Evolutionary conservation across 2,329 filamentous ascomycete species (phyloP).

Genomic region (Sclerotinia sclerotiorum): DNA sequence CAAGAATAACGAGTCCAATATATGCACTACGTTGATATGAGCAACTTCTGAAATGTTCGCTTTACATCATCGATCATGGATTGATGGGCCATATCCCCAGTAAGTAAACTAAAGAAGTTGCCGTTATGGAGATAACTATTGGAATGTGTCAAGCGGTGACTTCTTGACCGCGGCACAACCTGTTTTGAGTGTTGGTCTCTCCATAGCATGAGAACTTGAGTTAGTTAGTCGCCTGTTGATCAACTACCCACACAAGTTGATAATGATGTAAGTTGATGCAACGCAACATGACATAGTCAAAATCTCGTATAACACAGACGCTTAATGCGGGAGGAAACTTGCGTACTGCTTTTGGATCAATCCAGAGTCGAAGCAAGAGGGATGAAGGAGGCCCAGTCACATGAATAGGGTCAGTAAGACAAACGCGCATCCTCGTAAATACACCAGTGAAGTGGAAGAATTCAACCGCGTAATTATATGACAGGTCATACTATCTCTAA

Average conservation of each 20-base stretch:
- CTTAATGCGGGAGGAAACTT: not conserved
- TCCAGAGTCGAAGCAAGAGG: not conserved
- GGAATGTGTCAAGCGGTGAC: not conserved
- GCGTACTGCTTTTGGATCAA: not conserved
- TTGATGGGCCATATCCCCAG: not conserved
- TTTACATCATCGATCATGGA: not conserved
- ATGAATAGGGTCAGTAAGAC: not conserved
- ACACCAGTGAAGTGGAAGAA: not conserved
- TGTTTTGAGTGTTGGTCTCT: not conserved
- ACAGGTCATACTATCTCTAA: not conserved
- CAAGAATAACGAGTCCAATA: no score
- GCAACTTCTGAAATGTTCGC: not conserved
- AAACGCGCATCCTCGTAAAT: not conserved
- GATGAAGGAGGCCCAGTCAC: not conserved
- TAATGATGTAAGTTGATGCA: not conserved
- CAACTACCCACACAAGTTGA: not conserved
- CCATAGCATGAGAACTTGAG: not conserved
- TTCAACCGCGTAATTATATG: conserved; percentile 1
- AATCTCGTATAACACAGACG: no score
- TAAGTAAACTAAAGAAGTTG: not conserved
- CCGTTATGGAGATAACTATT: not conserved
- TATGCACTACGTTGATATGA: not conserved
- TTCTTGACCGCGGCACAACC: not conserved
- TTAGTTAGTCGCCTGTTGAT: no score
- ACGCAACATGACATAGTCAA: not conserved